These are phyloP conservation scores for Paxillus involutus DNA, from an alignment of 768 basidiomycete genomes.

Conservation along the genomic window DNA sequence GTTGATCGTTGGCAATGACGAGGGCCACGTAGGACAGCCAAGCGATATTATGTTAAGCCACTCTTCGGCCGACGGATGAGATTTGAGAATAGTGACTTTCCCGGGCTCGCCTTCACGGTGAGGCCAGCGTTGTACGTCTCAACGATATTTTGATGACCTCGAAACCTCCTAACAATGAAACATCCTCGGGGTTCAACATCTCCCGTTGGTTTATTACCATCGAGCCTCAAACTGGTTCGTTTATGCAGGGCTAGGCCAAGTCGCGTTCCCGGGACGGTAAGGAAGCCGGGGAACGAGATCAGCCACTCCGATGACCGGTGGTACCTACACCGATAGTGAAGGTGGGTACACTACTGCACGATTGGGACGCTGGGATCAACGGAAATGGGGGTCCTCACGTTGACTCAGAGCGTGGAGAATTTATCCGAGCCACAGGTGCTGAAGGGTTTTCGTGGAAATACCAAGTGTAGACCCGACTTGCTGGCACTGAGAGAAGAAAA, in stretches of 20 bases:
- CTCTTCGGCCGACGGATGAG: not conserved
- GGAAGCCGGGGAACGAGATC: not conserved
- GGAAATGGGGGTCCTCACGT: too few relatives aligned
- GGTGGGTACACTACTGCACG: too few relatives aligned
- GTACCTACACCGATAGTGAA: too few relatives aligned
- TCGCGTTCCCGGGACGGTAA: not conserved
- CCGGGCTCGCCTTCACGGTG: not conserved
- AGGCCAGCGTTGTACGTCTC: slow-evolving; percentile 9
- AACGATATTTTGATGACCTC: not conserved
- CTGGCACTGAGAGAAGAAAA: not conserved
- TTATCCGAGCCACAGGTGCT: too few relatives aligned
- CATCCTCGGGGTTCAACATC: not conserved
- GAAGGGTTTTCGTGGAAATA: too few relatives aligned
- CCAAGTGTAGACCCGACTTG: too few relatives aligned
- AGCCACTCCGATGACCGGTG: not conserved
- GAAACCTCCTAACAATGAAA: too few relatives aligned
- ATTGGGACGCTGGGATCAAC: too few relatives aligned
- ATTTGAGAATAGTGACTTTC: not conserved
- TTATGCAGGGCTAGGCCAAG: not conserved
- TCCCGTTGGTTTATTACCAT: not conserved
- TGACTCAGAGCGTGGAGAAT: too few relatives aligned
- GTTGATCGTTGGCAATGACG: not conserved
- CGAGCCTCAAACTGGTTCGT: not conserved
- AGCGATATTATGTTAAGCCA: not conserved
- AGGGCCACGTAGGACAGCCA: slow-evolving; percentile 7